phyloP scores from a whole-genome alignment of 2,329 filamentous ascomycete species.

The Basipetospora sp. region DNA sequence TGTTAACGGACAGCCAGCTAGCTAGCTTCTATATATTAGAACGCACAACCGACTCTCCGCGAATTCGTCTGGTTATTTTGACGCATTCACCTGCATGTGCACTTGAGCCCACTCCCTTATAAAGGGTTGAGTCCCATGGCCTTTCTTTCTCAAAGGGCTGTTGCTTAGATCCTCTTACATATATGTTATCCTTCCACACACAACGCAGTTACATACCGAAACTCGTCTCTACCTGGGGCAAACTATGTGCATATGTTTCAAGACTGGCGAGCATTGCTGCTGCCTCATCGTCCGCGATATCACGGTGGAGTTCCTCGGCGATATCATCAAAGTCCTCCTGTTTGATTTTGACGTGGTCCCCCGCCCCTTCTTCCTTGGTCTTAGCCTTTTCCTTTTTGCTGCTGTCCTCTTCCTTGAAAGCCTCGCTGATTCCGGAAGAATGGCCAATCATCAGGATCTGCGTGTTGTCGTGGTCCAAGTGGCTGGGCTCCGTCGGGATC shows the following conservation, averaged over 20 bases:
- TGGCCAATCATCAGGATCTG: conserved; percentile 72
- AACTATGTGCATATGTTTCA: conserved; percentile 2
- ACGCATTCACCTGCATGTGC: no score
- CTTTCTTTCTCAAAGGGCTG: no score
- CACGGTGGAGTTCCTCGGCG: conserved; percentile 2
- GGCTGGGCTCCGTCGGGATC: conserved; percentile 57
- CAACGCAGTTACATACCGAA: background rate
- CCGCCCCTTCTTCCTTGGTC: background rate
- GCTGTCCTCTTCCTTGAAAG: background rate
- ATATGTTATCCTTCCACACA: background rate
- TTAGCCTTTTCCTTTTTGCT: background rate
- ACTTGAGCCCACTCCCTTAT: no score
- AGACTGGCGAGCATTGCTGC: background rate
- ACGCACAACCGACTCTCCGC: no score
- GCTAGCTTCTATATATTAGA: no score
- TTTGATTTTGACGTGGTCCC: conserved; percentile 1
- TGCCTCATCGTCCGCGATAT: conserved; percentile 3
- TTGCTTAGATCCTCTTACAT: no score
- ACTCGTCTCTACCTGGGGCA: conserved; percentile 1
- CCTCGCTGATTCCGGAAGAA: conserved; percentile 11
- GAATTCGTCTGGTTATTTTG: no score
- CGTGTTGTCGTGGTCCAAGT: conserved; percentile 59
- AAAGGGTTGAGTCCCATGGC: no score
- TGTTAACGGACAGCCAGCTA: no score
- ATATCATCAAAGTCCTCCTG: conserved; percentile 2